phyloP scores from a whole-genome alignment of 1,284 basidiomycete species.

The Tetrapyrgos nigripes region DNA sequence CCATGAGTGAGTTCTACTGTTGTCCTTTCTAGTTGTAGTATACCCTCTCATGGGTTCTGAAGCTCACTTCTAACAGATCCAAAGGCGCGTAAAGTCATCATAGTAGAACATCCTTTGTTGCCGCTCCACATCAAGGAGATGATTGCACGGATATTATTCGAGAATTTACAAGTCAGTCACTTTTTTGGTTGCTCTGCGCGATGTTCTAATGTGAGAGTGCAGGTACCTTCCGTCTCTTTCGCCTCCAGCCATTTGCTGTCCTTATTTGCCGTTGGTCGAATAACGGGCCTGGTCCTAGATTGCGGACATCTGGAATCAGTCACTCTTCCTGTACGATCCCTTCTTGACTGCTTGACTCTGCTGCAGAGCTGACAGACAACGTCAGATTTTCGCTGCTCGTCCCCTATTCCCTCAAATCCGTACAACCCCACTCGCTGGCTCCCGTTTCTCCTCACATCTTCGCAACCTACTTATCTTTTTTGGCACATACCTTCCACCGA shows the following conservation, averaged over 20 bases:
- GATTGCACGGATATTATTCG: constrained; percentile 87
- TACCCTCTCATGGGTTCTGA: constrained; percentile 24
- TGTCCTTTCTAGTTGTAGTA: constrained; percentile 12
- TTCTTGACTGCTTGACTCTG: constrained; percentile 8
- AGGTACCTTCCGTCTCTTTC: constrained; percentile 95
- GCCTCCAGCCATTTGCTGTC: constrained; percentile 87
- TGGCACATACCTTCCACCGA: constrained; percentile 79
- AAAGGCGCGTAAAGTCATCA: constrained; percentile 90
- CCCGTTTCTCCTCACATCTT: constrained; percentile 76
- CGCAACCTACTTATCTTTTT: constrained; percentile 81
- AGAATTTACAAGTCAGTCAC: constrained; percentile 80
- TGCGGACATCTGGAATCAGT: constrained; percentile 91
- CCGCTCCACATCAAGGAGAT: constrained; percentile 89
- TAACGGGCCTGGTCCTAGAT: constrained; percentile 93
- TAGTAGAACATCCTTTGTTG: constrained; percentile 90
- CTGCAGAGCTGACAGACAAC: background rate
- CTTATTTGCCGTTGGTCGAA: constrained; percentile 84
- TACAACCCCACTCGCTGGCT: constrained; percentile 85
- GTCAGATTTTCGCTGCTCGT: constrained; percentile 86
- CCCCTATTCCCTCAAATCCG: constrained; percentile 83
- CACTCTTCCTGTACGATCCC: constrained; percentile 78
- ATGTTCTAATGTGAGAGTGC: constrained; percentile 10
- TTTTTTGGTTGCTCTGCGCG: background rate
- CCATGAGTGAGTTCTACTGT: constrained; percentile 70
- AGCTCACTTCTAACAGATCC: constrained; percentile 93